These are phyloP conservation scores for Eucalyptus polybractea DNA, from an alignment of 345 rosid genomes.

Conservation along the genomic window DNA sequence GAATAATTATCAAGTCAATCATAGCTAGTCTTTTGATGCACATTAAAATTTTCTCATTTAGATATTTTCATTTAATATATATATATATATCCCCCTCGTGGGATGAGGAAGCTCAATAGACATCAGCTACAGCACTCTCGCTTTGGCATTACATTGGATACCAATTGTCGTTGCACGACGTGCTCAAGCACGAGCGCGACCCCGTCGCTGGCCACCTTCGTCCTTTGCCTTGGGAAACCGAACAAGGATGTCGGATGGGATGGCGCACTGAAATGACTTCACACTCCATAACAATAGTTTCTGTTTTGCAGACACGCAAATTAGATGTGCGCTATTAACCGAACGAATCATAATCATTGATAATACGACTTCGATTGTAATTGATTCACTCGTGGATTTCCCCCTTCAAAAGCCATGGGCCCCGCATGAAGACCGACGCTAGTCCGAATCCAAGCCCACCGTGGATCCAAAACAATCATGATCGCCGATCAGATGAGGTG, in stretches of 20 bases:
- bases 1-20: rapidly evolving
- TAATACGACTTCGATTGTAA: rapidly evolving
- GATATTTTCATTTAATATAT: neutral
- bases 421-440: neutral
- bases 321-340: no score
- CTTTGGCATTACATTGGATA: neutral
- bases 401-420: neutral
- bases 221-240: neutral
- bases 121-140: neutral
- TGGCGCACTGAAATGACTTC: neutral
- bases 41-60: no score
- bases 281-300: neutral
- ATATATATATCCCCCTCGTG: neutral
- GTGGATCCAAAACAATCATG: neutral
- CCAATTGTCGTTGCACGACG: neutral
- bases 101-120: neutral
- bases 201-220: neutral
- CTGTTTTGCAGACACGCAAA: no score
- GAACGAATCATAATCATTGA: no score
- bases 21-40: rapidly evolving
- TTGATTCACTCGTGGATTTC: rapidly evolving
- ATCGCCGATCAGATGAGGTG: neutral
- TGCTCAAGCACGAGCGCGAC: neutral
- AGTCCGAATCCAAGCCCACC: neutral
- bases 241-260: neutral